Evolutionary conservation across 371 early-diverging fungal genomes (phyloP).

Genomic region (Mycotypha africana): DNA sequence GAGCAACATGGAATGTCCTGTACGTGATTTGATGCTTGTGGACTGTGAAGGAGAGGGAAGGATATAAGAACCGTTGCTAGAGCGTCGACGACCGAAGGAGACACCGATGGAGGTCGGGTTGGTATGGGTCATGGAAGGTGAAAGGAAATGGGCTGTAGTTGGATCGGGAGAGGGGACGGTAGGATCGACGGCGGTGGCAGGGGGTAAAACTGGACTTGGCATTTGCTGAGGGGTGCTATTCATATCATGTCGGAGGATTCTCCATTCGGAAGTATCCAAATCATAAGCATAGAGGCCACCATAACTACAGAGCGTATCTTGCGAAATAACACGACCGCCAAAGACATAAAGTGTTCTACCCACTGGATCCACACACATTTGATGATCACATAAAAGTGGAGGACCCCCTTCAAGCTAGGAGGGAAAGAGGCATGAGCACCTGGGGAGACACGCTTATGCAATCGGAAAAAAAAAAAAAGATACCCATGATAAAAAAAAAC

Average conservation of each 20-base stretch:
- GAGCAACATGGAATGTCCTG: conserved; percentile 89
- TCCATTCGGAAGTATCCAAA: conserved; percentile 63
- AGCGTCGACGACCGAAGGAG: conserved; percentile 1
- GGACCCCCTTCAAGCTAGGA: conserved; percentile 75
- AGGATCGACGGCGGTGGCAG: background rate
- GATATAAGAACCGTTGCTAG: conserved; percentile 10
- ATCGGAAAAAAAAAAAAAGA: background rate
- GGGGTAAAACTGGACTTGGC: too few species aligned
- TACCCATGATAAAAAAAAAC: conserved; percentile 6
- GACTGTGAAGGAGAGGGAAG: conserved; percentile 41
- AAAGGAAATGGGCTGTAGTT: background rate
- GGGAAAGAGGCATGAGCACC: background rate
- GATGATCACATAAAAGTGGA: conserved; percentile 88
- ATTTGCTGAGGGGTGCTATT: background rate
- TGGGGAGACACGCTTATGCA: background rate
- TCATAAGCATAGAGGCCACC: conserved; percentile 84
- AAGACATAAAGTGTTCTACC: conserved; percentile 76
- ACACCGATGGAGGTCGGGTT: background rate
- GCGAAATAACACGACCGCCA: conserved; percentile 76
- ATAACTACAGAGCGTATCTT: conserved; percentile 61
- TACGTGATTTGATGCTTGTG: conserved; percentile 63
- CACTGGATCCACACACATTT: conserved; percentile 85
- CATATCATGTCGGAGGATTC: conserved; percentile 42
- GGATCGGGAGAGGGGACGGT: background rate
- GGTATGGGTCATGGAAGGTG: too few species aligned